phyloP scores from a whole-genome alignment of 192 early-diverging fungal species.

The Jimgerdemannia lactiflua region DNA sequence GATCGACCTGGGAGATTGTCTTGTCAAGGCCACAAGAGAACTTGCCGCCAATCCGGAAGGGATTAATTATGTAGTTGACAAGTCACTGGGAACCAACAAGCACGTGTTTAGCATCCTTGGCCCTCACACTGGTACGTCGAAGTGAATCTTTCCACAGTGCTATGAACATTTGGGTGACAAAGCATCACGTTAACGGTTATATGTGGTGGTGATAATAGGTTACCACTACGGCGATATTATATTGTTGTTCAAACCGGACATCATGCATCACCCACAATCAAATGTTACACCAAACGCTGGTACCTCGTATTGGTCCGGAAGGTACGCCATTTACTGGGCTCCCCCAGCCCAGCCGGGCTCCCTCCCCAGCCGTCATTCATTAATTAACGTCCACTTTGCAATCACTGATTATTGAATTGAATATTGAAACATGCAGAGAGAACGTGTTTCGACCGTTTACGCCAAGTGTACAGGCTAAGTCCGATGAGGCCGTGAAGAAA shows the following conservation, averaged over 20 bases:
- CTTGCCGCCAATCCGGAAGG: neutral
- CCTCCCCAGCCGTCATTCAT: too few relatives aligned
- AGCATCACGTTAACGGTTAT: neutral
- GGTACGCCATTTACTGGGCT: neutral
- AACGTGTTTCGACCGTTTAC: neutral
- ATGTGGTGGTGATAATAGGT: neutral
- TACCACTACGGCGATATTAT: neutral
- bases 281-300: neutral
- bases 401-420: neutral
- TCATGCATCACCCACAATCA: neutral
- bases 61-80: neutral
- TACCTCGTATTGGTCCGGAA: neutral
- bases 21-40: neutral
- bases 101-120: neutral
- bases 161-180: neutral
- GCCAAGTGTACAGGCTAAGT: neutral
- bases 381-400: neutral
- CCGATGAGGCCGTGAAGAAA: neutral
- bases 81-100: neutral
- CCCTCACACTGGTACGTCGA: neutral
- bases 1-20: neutral
- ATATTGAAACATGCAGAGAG: neutral
- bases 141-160: neutral
- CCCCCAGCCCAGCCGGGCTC: too few relatives aligned
- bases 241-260: neutral